Percentiles rank a stretch among this genome's conserved stretches.
phyloP scores from a whole-genome alignment of 352 stramenopile species.

The Phytophthora megakarya region DNA sequence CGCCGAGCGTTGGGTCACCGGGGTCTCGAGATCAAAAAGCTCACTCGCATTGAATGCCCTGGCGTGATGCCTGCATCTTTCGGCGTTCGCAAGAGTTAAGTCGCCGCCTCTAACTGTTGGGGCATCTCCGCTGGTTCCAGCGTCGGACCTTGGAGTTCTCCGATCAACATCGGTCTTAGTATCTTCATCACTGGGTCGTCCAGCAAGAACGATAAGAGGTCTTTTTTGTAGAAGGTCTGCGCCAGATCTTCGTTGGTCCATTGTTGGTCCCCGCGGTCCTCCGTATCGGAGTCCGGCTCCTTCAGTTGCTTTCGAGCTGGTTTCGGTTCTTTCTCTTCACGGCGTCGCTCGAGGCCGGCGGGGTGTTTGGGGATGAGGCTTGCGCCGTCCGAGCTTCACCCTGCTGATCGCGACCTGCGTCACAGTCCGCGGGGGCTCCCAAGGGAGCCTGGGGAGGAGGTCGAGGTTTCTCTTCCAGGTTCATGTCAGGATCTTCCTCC shows the following conservation, averaged over 20 bases:
- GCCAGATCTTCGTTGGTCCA: background rate
- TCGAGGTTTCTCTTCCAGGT: background rate
- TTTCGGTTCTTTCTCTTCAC: background rate
- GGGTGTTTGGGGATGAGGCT: background rate
- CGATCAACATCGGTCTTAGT: background rate
- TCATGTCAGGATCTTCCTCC: too few relatives aligned
- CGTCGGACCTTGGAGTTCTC: background rate
- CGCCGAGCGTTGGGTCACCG: too few relatives aligned
- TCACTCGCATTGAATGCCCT: too few relatives aligned
- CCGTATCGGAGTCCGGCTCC: background rate
- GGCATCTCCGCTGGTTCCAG: background rate
- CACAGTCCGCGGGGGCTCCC: too few relatives aligned
- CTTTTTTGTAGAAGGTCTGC: background rate
- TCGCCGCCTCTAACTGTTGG: too few relatives aligned
- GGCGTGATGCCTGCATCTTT: too few relatives aligned
- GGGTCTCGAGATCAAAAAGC: too few relatives aligned
- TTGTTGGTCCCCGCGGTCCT: background rate
- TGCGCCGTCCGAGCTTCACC: background rate
- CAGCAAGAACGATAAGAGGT: background rate
- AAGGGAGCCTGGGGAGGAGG: too few relatives aligned
- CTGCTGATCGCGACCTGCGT: background rate
- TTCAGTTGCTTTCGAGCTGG: background rate
- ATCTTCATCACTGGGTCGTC: background rate
- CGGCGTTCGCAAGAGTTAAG: too few relatives aligned
- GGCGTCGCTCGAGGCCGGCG: background rate